These are phyloP conservation scores for Celoporthe dispersa DNA, from an alignment of 2,329 filamentous ascomycete genomes.

Conservation along the genomic window DNA sequence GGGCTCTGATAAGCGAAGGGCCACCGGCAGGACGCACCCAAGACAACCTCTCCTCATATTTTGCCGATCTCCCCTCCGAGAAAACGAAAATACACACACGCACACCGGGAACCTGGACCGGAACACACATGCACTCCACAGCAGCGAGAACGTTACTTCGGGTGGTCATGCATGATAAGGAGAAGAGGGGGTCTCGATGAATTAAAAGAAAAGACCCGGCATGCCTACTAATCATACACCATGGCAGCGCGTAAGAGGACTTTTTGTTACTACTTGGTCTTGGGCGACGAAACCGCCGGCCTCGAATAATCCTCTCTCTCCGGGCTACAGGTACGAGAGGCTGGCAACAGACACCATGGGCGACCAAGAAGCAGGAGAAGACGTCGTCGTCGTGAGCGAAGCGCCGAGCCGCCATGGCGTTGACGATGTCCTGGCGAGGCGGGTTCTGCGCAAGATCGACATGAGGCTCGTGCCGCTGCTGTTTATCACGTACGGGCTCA, in stretches of 20 bases:
- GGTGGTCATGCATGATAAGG: neutral
- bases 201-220: slow-evolving; percentile 9
- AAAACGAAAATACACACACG: neutral
- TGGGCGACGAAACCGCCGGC: neutral
- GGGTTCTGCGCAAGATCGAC: slow-evolving; percentile 61
- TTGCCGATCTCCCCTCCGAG: neutral
- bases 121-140: slow-evolving; percentile 13
- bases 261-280: neutral
- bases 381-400: slow-evolving; percentile 10
- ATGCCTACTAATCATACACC: neutral
- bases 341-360: slow-evolving; percentile 19
- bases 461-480: slow-evolving; percentile 57
- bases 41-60: neutral
- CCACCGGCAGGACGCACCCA: slow-evolving; percentile 2
- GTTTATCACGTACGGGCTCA: slow-evolving; percentile 61
- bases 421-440: slow-evolving; percentile 36
- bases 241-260: slow-evolving; percentile 18
- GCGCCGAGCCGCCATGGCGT: slow-evolving; percentile 6
- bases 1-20: neutral
- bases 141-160: slow-evolving; percentile 19
- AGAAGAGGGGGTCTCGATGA: neutral
- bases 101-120: neutral
- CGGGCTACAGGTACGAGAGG: slow-evolving; percentile 18
- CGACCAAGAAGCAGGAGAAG: slow-evolving; percentile 11
- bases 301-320: neutral